These are phyloP conservation scores for Trichoderma sp. DNA, from an alignment of 2,329 filamentous ascomycete species.

Conservation along the genomic window DNA sequence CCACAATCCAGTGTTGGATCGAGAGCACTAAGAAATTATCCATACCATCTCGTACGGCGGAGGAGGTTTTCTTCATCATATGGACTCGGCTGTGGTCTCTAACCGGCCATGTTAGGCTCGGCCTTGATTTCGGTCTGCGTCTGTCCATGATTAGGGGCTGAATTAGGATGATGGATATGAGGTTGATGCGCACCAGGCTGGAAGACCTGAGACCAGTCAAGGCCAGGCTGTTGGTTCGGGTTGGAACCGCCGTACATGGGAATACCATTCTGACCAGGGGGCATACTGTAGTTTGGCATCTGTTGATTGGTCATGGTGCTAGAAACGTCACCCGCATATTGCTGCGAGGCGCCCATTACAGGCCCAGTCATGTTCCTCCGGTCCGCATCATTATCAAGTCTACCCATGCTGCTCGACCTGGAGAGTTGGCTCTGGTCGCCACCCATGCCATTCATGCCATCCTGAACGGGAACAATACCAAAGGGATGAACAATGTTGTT, in stretches of 20 bases:
- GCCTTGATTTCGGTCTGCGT: conserved; percentile 71
- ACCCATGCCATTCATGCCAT: conserved; percentile 63
- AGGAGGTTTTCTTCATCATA: conserved; percentile 40
- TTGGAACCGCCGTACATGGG: conserved; percentile 65
- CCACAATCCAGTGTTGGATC: conserved; percentile 53
- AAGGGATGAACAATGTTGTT: conserved; percentile 63
- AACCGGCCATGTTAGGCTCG: conserved; percentile 61
- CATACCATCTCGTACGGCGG: not conserved
- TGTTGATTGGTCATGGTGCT: conserved; percentile 68
- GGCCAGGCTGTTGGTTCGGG: conserved; percentile 63
- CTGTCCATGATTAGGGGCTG: conserved; percentile 65
- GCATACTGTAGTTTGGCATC: conserved; percentile 67
- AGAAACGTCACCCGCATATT: conserved; percentile 61
- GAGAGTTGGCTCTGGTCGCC: conserved; percentile 66
- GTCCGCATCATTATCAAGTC: conserved; percentile 61
- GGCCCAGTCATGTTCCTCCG: conserved; percentile 58
- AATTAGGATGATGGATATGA: conserved; percentile 58
- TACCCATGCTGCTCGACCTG: conserved; percentile 63
- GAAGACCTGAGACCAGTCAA: conserved; percentile 82
- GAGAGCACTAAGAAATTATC: conserved; percentile 29
- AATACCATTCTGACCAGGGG: conserved; percentile 65
- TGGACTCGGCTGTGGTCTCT: conserved; percentile 39
- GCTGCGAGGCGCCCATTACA: conserved; percentile 57
- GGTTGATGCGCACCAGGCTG: conserved; percentile 70
- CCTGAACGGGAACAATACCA: conserved; percentile 58